These are phyloP conservation scores for Kodamaea jinghongensis DNA, from an alignment of 805 yeast genomes.

Conservation along the genomic window DNA sequence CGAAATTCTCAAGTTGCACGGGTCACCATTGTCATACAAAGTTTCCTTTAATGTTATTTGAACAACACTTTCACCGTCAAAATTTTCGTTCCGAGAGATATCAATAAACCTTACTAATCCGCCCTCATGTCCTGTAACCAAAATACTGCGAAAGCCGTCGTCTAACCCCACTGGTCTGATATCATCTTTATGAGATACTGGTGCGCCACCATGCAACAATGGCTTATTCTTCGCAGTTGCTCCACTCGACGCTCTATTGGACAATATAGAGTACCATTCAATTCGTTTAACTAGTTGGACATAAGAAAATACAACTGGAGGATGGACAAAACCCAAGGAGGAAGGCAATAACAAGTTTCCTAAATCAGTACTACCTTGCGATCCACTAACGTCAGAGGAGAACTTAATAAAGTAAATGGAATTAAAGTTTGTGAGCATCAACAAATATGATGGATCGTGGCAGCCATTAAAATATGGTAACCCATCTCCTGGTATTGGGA, in stretches of 20 bases:
- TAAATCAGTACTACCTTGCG: slow-evolving; percentile 19
- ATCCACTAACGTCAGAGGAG: slow-evolving; percentile 32
- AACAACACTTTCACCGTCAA: slow-evolving; percentile 28
- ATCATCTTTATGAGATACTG: slow-evolving; percentile 38
- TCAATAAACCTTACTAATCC: slow-evolving; percentile 86
- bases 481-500: slow-evolving; percentile 32
- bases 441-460: slow-evolving; percentile 68
- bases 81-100: slow-evolving; percentile 66
- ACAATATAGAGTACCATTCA: slow-evolving; percentile 78
- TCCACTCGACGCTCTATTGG: slow-evolving; percentile 27
- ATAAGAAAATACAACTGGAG: slow-evolving; percentile 57
- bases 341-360: slow-evolving; percentile 66
- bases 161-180: slow-evolving; percentile 32
- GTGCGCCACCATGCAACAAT: slow-evolving; percentile 77
- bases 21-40: slow-evolving; percentile 26
- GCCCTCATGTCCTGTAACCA: slow-evolving; percentile 83
- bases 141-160: slow-evolving; percentile 42
- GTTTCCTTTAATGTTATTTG: slow-evolving; percentile 36
- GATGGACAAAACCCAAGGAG: slow-evolving; percentile 72
- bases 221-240: slow-evolving; percentile 43
- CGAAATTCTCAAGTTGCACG: slow-evolving; percentile 45
- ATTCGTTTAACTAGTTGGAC: slow-evolving; percentile 54
- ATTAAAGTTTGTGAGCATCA: slow-evolving; percentile 61
- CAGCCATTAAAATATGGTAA: slow-evolving; percentile 80
- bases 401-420: slow-evolving; percentile 60